Evolutionary conservation across 768 basidiomycete species (phyloP).

Genomic region (Pisolithus tinctorius): DNA sequence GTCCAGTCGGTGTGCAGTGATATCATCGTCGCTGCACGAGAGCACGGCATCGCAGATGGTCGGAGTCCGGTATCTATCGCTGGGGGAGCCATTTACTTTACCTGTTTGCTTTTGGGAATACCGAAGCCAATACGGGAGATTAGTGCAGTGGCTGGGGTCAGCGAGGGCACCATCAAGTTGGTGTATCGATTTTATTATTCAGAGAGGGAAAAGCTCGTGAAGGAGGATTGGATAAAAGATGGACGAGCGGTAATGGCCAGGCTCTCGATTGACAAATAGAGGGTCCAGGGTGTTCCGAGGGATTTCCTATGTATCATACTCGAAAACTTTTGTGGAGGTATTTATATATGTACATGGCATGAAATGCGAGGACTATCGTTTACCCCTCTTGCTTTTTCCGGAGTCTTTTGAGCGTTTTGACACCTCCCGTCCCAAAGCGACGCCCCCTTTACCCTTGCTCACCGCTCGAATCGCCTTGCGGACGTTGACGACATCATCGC

Average conservation of each 20-base stretch:
- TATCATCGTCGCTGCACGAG: constrained; percentile 73
- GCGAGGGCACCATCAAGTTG: constrained; percentile 91
- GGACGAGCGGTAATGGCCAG: constrained; percentile 51
- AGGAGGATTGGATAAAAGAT: constrained; percentile 79
- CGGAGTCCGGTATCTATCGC: constrained; percentile 97
- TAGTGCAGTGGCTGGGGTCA: constrained; percentile 85
- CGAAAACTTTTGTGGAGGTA: no score
- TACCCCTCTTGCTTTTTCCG: constrained; percentile 22
- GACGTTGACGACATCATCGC: constrained; percentile 63
- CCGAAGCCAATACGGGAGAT: constrained; percentile 78
- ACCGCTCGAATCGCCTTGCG: constrained; percentile 82
- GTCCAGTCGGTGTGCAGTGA: constrained; percentile 80
- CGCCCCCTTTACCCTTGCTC: constrained; percentile 61
- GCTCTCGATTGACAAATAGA: constrained; percentile 20
- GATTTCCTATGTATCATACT: not conserved
- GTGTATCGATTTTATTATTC: constrained; percentile 76
- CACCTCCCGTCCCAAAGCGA: constrained; percentile 45
- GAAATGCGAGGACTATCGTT: constrained; percentile 10
- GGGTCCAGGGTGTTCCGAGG: not conserved
- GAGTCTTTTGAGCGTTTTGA: constrained; percentile 21
- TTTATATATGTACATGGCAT: no score
- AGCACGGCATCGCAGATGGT: constrained; percentile 87
- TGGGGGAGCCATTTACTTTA: constrained; percentile 94
- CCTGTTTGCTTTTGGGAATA: constrained; percentile 73
- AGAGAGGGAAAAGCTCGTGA: constrained; percentile 72